phyloP scores from a whole-genome alignment of 139 green algal genomes.

The Yamagishiella unicocca region DNA sequence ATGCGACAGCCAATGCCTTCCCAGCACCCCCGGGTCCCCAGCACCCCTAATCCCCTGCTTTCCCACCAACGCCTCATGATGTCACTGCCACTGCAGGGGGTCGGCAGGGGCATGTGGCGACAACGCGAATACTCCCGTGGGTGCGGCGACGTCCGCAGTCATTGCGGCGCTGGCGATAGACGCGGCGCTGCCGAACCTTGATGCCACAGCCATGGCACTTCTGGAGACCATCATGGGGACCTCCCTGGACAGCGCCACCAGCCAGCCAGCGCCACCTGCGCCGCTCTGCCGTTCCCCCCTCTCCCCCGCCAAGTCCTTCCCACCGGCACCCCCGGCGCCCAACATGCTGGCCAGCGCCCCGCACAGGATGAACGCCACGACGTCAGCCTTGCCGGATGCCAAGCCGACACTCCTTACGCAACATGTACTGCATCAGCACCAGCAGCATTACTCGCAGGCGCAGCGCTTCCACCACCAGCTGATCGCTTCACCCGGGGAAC shows the following conservation, averaged over 20 bases:
- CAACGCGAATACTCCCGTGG: too few species aligned
- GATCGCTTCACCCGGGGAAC: too few species aligned
- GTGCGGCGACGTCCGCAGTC: constrained; percentile 1
- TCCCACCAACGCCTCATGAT: too few species aligned
- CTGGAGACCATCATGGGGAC: constrained; percentile 41
- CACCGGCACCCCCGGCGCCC: not conserved
- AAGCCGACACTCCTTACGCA: not conserved
- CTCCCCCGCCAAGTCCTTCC: not conserved
- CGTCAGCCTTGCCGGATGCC: too few species aligned
- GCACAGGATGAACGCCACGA: too few species aligned
- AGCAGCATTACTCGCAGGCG: not conserved
- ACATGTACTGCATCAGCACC: not conserved
- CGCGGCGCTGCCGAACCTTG: not conserved
- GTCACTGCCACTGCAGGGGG: too few species aligned
- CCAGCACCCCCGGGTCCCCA: too few species aligned
- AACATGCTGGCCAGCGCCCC: not conserved
- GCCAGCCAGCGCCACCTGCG: not conserved
- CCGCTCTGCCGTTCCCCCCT: not conserved
- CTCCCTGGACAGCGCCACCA: too few species aligned
- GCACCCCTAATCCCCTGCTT: too few species aligned
- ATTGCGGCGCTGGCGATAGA: constrained; percentile 29
- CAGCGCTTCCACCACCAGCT: not conserved
- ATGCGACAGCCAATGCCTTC: too few species aligned
- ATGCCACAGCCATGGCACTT: not conserved
- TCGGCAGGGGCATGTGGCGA: too few species aligned